phyloP scores from a whole-genome alignment of 331 rosid species.

The Ulmus americana region DNA sequence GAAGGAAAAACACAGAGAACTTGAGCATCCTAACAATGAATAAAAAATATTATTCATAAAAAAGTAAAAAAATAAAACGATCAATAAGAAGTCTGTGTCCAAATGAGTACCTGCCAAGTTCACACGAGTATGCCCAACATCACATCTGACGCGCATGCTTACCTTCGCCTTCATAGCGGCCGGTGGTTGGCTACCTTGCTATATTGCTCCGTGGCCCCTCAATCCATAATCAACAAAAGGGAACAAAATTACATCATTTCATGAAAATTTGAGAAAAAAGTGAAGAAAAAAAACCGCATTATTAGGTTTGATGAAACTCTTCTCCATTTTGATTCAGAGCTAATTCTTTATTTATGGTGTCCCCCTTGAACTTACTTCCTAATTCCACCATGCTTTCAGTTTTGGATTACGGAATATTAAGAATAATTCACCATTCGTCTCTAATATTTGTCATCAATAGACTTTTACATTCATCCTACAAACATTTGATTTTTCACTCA shows the following conservation, averaged over 20 bases:
- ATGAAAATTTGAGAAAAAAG: neutral
- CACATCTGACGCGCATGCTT: slow-evolving; percentile 23
- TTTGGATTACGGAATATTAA: neutral
- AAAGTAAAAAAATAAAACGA: neutral
- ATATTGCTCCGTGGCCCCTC: neutral
- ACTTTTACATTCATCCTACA: no score
- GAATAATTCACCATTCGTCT: no score
- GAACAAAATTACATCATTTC: no score
- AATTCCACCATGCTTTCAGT: neutral
- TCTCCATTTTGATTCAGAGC: neutral
- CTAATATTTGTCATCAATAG: no score
- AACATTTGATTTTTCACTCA: no score
- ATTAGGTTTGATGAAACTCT: neutral
- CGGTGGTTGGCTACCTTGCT: neutral
- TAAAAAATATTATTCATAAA: neutral
- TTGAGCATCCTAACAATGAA: neutral
- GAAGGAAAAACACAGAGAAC: slow-evolving; percentile 5
- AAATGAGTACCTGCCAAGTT: neutral
- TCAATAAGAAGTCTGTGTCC: neutral
- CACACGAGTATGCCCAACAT: slow-evolving; percentile 2
- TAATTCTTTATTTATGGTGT: neutral
- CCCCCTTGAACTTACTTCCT: no score
- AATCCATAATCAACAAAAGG: neutral
- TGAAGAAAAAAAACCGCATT: neutral
- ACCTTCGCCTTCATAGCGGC: neutral